Evolutionary conservation across 2,329 filamentous ascomycete species (phyloP), one percentile per base, ranked within the genome.

Genomic region (Ascochyta koolunga): DNA sequence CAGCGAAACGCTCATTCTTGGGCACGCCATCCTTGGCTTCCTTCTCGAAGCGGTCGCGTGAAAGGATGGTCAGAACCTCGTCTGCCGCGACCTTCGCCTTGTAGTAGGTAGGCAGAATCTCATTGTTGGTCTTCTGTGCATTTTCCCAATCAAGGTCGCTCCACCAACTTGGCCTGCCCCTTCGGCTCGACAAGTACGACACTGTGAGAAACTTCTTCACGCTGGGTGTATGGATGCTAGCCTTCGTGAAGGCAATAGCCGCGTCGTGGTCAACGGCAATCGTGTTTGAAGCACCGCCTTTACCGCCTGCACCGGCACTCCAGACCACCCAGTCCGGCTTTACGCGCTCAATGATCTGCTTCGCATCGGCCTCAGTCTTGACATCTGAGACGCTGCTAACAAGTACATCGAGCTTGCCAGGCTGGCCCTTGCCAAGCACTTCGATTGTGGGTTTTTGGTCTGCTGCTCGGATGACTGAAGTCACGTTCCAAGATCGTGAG

Each of bases 401-500:
- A 0, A 93, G 78, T 3, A 93, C 87, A 48, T 84, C 82, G 32
- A 95, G 76, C 58, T 83, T 87, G 22, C 88, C 88, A 2, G 81
- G 81, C 48, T 84, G 79, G 16, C 80, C 82, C 16, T 80, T 72
- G 54, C 81, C 85, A 3, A 90, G 81, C 51, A 82, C 81, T 64
- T 88, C 77, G 52, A 96, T 86, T 47, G 86, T 78, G 3, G 79
- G 69, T 37, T 83, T 81, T 62, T 95, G 90, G 0, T 86, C 85
- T n/a, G 84, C 78, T 59, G 86, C 84, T 66, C 91, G 89, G 72
- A 96, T 88, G 56, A 95, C 79, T 71, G 87, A 90, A 55, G 89
- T 92, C 48, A 96, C 88, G 61, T 84, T 85, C 88, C 90, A 93
- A 29, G 84, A 85, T 61, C 87, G 85, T 44, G 86, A 80, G 84